phyloP scores from a whole-genome alignment of 805 yeast genomes.

The Yarrowia alimentaria region DNA sequence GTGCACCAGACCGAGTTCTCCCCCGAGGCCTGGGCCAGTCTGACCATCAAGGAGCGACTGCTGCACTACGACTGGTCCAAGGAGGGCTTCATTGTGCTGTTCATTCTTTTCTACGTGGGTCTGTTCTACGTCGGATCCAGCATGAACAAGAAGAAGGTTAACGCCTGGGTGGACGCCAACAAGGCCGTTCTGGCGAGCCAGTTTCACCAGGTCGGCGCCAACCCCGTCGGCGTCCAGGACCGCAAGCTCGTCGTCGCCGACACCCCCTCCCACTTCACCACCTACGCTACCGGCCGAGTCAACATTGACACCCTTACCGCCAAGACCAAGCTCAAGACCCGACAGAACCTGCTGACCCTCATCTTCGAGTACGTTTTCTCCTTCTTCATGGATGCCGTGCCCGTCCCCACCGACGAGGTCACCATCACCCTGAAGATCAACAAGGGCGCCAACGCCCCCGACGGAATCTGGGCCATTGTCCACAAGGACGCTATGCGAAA shows the following conservation, averaged over 20 bases:
- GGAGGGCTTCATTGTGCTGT: slow-evolving; percentile 57
- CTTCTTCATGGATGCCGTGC: slow-evolving; percentile 47
- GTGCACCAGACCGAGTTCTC: slow-evolving; percentile 28
- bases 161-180: slow-evolving; percentile 51
- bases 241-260: slow-evolving; percentile 56
- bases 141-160: slow-evolving; percentile 57
- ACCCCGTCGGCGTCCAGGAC: slow-evolving; percentile 28
- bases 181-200: slow-evolving; percentile 57
- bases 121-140: slow-evolving; percentile 59
- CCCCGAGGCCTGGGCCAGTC: slow-evolving; percentile 53
- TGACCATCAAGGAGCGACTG: slow-evolving; percentile 62
- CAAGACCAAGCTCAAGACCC: slow-evolving; percentile 64
- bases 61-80: slow-evolving; percentile 68
- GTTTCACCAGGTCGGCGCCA: slow-evolving; percentile 71
- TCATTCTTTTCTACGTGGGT: slow-evolving; percentile 50
- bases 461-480: slow-evolving; percentile 79
- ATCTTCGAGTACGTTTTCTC: slow-evolving; percentile 61
- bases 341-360: slow-evolving; percentile 76
- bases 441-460: slow-evolving; percentile 55
- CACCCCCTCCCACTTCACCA: slow-evolving; percentile 56
- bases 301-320: slow-evolving; percentile 64
- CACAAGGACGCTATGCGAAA: slow-evolving; percentile 80
- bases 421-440: slow-evolving; percentile 60
- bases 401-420: slow-evolving; percentile 55
- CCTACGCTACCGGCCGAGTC: slow-evolving; percentile 87